Evolutionary conservation across 495 filamentous ascomycete genomes (phyloP).

Genomic region (Lophiostoma macrostomum): DNA sequence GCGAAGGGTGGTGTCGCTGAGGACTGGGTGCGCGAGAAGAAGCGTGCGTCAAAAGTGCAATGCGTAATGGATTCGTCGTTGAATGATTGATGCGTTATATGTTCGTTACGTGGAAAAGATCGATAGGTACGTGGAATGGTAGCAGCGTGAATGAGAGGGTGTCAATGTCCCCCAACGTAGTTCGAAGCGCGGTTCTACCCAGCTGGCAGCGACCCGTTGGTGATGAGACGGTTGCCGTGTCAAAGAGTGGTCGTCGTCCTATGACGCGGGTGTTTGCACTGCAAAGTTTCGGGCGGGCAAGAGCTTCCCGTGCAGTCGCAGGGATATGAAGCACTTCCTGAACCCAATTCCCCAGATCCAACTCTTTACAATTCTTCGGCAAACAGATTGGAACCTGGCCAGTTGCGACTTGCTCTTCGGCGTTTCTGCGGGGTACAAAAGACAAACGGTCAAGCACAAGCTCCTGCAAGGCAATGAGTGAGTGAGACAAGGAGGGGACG

Average conservation of each 20-base stretch:
- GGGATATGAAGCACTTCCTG: not conserved
- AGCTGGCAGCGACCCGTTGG: not conserved
- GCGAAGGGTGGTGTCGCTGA: no score
- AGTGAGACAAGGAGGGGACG: slow-evolving; percentile 11
- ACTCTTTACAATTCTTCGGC: no score
- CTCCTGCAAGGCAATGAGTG: slow-evolving; percentile 14
- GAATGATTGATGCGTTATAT: no score
- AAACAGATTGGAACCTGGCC: slow-evolving; percentile 17
- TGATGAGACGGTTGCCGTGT: slow-evolving; percentile 20
- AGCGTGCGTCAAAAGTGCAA: no score
- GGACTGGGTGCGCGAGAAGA: no score
- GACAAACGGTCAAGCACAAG: slow-evolving; percentile 2
- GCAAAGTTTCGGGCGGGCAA: not conserved
- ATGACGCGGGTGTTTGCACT: slow-evolving; percentile 16
- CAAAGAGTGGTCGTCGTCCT: slow-evolving; percentile 3
- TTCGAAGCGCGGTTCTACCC: not conserved
- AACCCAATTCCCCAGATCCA: no score
- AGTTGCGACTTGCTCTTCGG: not conserved
- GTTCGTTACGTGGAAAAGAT: no score
- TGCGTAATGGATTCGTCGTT: no score
- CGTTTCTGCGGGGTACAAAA: slow-evolving; percentile 6
- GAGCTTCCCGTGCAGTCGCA: no score
- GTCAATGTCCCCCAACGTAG: not conserved
- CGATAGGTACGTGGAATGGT: no score
- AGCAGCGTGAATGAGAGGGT: no score